Percentiles rank a stretch among this genome's conserved stretches.
Evolutionary conservation across 2,329 filamentous ascomycete species (phyloP).

Genomic region (Sporothrix phasma): DNA sequence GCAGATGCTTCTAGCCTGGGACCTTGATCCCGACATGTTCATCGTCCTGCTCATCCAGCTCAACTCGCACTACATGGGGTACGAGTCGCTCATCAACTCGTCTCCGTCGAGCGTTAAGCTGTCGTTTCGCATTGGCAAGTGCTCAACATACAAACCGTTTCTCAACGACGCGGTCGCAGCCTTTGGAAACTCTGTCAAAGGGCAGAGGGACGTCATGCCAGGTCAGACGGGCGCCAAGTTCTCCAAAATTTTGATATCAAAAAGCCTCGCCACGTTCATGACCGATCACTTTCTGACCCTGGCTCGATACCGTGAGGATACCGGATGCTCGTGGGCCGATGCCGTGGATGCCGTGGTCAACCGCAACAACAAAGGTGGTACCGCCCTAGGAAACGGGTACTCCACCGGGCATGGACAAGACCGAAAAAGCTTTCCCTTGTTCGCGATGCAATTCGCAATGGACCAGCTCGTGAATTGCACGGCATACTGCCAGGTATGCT

Average conservation of each 20-base stretch:
- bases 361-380: background rate
- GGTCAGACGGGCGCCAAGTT: constrained; percentile 26
- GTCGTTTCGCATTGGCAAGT: constrained; percentile 60
- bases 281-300: constrained; percentile 54
- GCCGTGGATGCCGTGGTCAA: constrained; percentile 30
- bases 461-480: constrained; percentile 72
- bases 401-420: no score
- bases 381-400: background rate
- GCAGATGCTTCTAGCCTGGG: constrained; percentile 70
- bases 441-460: constrained; percentile 65
- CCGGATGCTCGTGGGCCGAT: constrained; percentile 53
- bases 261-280: constrained; percentile 58
- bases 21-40: constrained; percentile 55
- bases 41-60: constrained; percentile 64
- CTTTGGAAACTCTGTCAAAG: constrained; percentile 20
- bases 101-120: constrained; percentile 15
- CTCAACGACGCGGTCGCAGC: constrained; percentile 29
- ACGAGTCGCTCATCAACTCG: constrained; percentile 41
- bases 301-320: constrained; percentile 45
- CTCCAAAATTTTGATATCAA: constrained; percentile 58
- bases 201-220: background rate
- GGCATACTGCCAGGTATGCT: constrained; percentile 80
- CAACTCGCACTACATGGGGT: constrained; percentile 45
- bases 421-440: constrained; percentile 41
- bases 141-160: constrained; percentile 62